A percentile compares a stretch with the other conserved stretches of the same genome.
These are phyloP conservation scores for Collybia sordida DNA, from an alignment of 768 basidiomycete species.

Conservation along the genomic window DNA sequence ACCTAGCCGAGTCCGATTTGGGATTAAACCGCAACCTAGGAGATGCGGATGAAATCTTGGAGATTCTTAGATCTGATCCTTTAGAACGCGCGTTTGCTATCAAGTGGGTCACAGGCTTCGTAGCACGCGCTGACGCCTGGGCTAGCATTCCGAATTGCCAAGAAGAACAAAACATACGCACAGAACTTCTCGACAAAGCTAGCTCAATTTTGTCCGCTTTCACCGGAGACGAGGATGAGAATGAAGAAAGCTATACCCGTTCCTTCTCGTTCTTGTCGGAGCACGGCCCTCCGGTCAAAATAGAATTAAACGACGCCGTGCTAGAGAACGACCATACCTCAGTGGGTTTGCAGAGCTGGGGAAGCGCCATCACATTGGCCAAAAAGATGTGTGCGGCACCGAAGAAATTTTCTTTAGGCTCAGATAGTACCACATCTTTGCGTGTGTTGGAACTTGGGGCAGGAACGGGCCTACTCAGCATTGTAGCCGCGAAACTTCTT, in stretches of 20 bases:
- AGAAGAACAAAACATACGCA: slow-evolving; percentile 39
- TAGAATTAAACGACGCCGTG: slow-evolving; percentile 72
- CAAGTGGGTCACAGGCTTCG: slow-evolving; percentile 73
- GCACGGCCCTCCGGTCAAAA: slow-evolving; percentile 25
- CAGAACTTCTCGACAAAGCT: slow-evolving; percentile 52
- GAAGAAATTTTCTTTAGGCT: slow-evolving; percentile 32
- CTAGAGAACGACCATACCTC: slow-evolving; percentile 68
- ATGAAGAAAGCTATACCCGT: slow-evolving; percentile 47
- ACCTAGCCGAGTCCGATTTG: slow-evolving; percentile 11
- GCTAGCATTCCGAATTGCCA: slow-evolving; percentile 20
- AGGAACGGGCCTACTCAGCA: slow-evolving; percentile 82
- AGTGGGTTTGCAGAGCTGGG: slow-evolving; percentile 87
- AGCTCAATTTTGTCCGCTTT: slow-evolving; percentile 57
- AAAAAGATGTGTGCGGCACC: slow-evolving; percentile 57
- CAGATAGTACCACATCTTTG: slow-evolving; percentile 18
- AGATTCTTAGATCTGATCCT: slow-evolving; percentile 56
- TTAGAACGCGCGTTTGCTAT: slow-evolving; percentile 70
- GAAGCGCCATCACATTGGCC: slow-evolving; percentile 70
- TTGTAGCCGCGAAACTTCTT: slow-evolving; percentile 54
- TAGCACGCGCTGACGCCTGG: slow-evolving; percentile 62
- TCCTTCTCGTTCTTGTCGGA: slow-evolving; percentile 46
- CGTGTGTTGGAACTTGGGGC: slow-evolving; percentile 81
- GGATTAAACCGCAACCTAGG: slow-evolving; percentile 8
- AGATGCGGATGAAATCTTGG: slow-evolving; percentile 26
- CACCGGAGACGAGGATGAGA: slow-evolving; percentile 39